Percentiles rank a stretch among this genome's conserved stretches.
Evolutionary conservation across 805 yeast species (phyloP).

Genomic region (Pichia cephalocereana): DNA sequence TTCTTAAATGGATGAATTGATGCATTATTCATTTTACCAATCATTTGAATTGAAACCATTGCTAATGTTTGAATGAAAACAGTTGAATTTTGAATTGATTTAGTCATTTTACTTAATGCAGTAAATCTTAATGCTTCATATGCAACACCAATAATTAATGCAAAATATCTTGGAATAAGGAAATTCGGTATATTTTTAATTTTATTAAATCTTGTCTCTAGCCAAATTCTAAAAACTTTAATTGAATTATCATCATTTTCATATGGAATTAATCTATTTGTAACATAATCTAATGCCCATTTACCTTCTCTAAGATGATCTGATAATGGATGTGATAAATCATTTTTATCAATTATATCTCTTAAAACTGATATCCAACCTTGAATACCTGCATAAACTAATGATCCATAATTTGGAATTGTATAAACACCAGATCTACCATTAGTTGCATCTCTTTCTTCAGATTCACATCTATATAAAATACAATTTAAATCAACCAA

Average conservation of each 20-base stretch:
- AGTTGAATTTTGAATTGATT: slow-evolving; percentile 49
- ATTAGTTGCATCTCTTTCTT: slow-evolving; percentile 72
- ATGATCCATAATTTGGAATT: slow-evolving; percentile 63
- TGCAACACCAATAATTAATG: slow-evolving; percentile 70
- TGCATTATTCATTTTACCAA: slow-evolving; percentile 62
- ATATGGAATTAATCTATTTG: slow-evolving; percentile 52
- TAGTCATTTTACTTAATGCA: slow-evolving; percentile 49
- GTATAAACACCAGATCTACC: slow-evolving; percentile 67
- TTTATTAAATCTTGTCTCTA: slow-evolving; percentile 51
- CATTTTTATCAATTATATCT: slow-evolving; percentile 54
- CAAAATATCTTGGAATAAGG: slow-evolving; percentile 79
- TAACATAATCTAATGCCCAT: slow-evolving; percentile 83
- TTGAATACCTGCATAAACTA: slow-evolving; percentile 84
- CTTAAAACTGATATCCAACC: slow-evolving; percentile 79
- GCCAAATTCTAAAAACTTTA: slow-evolving; percentile 57
- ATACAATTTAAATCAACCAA: slow-evolving; percentile 67
- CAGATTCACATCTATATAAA: slow-evolving; percentile 72
- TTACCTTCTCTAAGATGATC: slow-evolving; percentile 71
- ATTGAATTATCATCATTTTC: slow-evolving; percentile 36
- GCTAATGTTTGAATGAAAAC: slow-evolving; percentile 73
- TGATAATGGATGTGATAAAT: slow-evolving; percentile 77
- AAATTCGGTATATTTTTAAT: slow-evolving; percentile 66
- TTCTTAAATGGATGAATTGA: slow-evolving; percentile 58
- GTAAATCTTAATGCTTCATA: slow-evolving; percentile 72
- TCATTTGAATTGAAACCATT: slow-evolving; percentile 79